Evolutionary conservation across 2,329 filamentous ascomycete species (phyloP), one percentile per base, ranked within the genome.

Genomic region (Emmonsiellopsis sp.): DNA sequence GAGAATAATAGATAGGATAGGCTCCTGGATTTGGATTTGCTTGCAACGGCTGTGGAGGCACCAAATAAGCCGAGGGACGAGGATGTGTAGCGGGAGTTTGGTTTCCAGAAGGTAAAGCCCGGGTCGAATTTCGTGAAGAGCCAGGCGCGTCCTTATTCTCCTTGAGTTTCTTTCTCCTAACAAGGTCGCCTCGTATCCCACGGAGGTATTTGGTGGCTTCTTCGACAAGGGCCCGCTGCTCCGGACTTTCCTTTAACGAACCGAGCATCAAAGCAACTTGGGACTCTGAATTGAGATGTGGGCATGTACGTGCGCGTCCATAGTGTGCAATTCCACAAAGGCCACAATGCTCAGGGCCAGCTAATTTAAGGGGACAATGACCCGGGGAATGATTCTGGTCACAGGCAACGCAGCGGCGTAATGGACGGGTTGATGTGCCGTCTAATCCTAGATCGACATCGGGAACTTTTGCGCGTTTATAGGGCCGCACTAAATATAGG

Each of bases 241-340:
- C 84, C 0, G 73, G 75, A 52, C 78, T 83, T 51, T 73, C 68
- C 60, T 81, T 81, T 21, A 89, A 66, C 0, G 79, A 77, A 53
- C 81, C 76, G 13, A 89, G 70, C 75, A 88, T 85, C 17, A 78
- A 70, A 52, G 78, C 74, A 13, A 89, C 74, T 61, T 87, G 78
- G 2, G 76, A 78, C 56, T 86, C 80, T 2, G 81, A 81, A 52
- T 72, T 73, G 50, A 88, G 74, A 62, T 84, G 80, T 11, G 83
- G 80, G 61, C 85, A 88, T 7, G 74, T 76, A 34, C 79, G 74
- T 1, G 69, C 67, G 51, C 73, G 63, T 2, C 82, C 82, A 57
- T 74, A 80, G 62, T 86, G 83, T 1, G 80, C 79, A 21, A 81
- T 74, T 13, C 83, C 82, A 56, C 85, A 87, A 6, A 86, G 73